Base-by-base conservation (phyloP, 2,329 filamentous ascomycete genomes). In the Stachybotrys chlorohalonatus region DNA sequence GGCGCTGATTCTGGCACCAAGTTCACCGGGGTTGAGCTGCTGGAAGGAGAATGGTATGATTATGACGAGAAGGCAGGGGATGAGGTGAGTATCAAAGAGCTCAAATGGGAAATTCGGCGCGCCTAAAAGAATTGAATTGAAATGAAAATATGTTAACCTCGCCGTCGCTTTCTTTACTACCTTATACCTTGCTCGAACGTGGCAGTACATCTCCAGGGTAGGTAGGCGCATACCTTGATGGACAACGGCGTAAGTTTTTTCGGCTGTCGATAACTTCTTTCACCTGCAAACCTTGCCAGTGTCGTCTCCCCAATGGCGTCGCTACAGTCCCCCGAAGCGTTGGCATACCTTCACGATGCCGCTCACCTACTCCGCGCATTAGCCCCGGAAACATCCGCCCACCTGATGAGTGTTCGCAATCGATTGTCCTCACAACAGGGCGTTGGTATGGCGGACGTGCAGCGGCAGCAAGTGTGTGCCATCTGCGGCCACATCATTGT, bases 1-100 rank as follows among this genome's bases (percentile, higher is more conserved):
- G 94, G 92, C 3, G 57, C 80, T 15, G 92, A 96, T 16, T 91
- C 90, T 0, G 80, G 78, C 9, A 94, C 89, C 47, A 89, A 90
- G 64, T 99, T 99, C 66, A 78, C 83, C 0, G 83, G 74, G 6
- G 88, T 97, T 53, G 92, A 97, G 62, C 73, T 99, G 54, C 76
- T 77, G 0, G 94, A 99, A 31, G 93, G 89, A 31, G 94, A 99
- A 64, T 99, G 94, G 94, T 99, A 88, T 70, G 93, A 97, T 63
- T 99, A 97, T 65, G 92, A 97, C 62, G 92, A 97, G 73, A 96
- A 97, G 76, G 81, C 89, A 0, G 81, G 86, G 1, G 90, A 95
- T 52, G 92, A 97, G 70, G 92, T 96, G 50, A 94, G 89, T 70
- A 91, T 96, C 68, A 93, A 90, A 68, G 89, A 94, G 32, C 71